These are phyloP conservation scores for Chytridium lagenaria DNA, from an alignment of 371 early-diverging fungal genomes.

Conservation along the genomic window DNA sequence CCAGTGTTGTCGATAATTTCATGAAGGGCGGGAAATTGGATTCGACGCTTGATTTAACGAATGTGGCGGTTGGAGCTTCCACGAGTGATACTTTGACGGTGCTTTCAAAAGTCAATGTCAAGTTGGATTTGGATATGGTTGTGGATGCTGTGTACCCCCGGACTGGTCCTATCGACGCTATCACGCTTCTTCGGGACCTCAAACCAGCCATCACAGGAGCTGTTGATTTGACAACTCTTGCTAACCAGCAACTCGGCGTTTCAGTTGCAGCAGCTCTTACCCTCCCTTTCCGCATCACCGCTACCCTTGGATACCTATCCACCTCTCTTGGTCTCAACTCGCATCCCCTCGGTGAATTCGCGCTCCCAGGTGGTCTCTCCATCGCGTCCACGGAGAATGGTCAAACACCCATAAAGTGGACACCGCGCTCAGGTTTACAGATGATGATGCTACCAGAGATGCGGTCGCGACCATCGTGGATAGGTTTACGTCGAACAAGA, in stretches of 20 bases:
- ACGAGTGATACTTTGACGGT: conserved; percentile 28
- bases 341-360: conserved; percentile 30
- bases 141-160: conserved; percentile 25
- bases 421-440: conserved; percentile 26
- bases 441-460: conserved; percentile 32
- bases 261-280: conserved; percentile 19
- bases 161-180: conserved; percentile 30
- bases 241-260: conserved; percentile 32
- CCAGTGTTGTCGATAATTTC: conserved; percentile 28
- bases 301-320: conserved; percentile 30
- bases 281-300: conserved; percentile 25
- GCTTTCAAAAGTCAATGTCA: conserved; percentile 18
- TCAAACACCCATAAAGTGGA: conserved; percentile 25
- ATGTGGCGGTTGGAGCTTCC: conserved; percentile 19
- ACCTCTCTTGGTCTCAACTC: conserved; percentile 33
- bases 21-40: conserved; percentile 14
- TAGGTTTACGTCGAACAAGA: conserved; percentile 16
- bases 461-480: conserved; percentile 30
- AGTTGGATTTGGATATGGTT: conserved; percentile 14
- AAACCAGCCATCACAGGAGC: conserved; percentile 6
- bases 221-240: conserved; percentile 26
- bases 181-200: conserved; percentile 22
- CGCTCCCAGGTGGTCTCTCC: conserved; percentile 24
- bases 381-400: conserved; percentile 13
- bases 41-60: conserved; percentile 10